Conservation (phyloP, 2,329 filamentous ascomycete genomes). For the Fusarium xyrophilum region DNA sequence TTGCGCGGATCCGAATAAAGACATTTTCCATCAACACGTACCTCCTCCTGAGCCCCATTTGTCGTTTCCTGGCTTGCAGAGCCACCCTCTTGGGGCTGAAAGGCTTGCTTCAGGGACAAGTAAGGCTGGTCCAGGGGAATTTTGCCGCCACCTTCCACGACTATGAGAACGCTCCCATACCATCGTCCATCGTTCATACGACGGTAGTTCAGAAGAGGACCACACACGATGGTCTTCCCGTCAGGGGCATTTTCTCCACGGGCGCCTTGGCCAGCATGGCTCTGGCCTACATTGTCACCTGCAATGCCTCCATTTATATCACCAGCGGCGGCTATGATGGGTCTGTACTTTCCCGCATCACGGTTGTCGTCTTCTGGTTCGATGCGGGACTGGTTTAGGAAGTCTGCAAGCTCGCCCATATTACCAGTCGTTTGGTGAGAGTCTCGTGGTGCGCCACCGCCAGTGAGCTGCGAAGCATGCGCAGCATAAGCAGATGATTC, state of each 20-base stretch:
- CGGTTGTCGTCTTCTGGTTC: slow-evolving; percentile 48
- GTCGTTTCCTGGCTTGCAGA: slow-evolving; percentile 37
- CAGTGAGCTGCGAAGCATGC: slow-evolving; percentile 50
- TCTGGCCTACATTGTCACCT: slow-evolving; percentile 38
- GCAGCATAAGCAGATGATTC: slow-evolving; percentile 64
- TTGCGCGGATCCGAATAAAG: slow-evolving; percentile 70
- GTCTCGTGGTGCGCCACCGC: slow-evolving; percentile 41
- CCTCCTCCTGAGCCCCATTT: slow-evolving; percentile 53
- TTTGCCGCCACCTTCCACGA: slow-evolving; percentile 74
- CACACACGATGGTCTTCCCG: slow-evolving; percentile 69
- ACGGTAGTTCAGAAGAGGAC: slow-evolving; percentile 79
- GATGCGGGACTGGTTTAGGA: slow-evolving; percentile 62
- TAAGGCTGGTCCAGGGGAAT: slow-evolving; percentile 64
- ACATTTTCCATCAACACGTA: slow-evolving; percentile 50
- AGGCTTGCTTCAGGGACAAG: slow-evolving; percentile 60
- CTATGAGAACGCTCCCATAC: slow-evolving; percentile 86
- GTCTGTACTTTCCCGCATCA: slow-evolving; percentile 51
- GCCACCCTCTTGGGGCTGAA: slow-evolving; percentile 32
- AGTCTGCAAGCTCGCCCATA: slow-evolving; percentile 61
- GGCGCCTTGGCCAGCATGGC: slow-evolving; percentile 35
- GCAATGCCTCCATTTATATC: slow-evolving; percentile 20
- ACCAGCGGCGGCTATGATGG: slow-evolving; percentile 56
- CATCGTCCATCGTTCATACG: slow-evolving; percentile 75
- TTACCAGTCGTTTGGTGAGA: slow-evolving; percentile 47
- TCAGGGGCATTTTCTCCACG: slow-evolving; percentile 45